Percentiles rank a stretch among this genome's conserved stretches.
phyloP scores from a whole-genome alignment of 345 rosid species.

The Citrus cavaleriei region DNA sequence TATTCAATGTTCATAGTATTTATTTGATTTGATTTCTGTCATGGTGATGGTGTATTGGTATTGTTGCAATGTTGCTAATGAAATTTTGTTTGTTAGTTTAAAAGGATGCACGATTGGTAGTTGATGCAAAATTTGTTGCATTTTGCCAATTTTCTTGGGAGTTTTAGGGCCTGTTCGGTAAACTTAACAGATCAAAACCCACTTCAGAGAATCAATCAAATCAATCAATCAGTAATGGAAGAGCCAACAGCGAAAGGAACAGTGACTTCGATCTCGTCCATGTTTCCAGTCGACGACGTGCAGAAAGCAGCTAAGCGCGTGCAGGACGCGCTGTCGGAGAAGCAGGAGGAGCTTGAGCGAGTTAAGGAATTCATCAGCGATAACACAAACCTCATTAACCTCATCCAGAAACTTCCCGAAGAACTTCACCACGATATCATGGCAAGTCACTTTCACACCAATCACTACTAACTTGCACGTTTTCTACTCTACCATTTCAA shows the following conservation, averaged over 20 bases:
- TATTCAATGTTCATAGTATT: too few species aligned
- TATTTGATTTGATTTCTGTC: too few species aligned
- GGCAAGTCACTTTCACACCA: conserved; percentile 29
- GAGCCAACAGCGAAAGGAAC: conserved; percentile 46
- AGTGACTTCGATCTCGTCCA: conserved; percentile 61
- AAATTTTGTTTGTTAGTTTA: too few species aligned
- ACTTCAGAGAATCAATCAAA: neutral
- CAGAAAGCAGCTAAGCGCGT: conserved; percentile 65
- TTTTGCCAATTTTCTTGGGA: too few species aligned
- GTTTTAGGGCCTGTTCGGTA: too few species aligned
- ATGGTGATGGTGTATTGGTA: too few species aligned
- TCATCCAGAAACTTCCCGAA: conserved; percentile 67
- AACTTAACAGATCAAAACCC: neutral
- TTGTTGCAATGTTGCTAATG: too few species aligned
- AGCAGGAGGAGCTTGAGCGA: conserved; percentile 48
- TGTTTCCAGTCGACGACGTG: conserved; percentile 63
- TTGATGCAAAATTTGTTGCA: too few species aligned
- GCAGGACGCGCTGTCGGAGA: conserved; percentile 54
- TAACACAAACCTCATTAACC: conserved; percentile 55
- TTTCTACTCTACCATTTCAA: neutral
- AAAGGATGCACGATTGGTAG: too few species aligned
- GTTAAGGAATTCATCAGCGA: conserved; percentile 57
- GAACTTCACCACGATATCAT: conserved; percentile 79
- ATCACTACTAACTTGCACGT: neutral
- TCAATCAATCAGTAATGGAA: conserved; percentile 3